Conservation (phyloP, 2,329 filamentous ascomycete genomes). For the Botryotinia calthae region DNA sequence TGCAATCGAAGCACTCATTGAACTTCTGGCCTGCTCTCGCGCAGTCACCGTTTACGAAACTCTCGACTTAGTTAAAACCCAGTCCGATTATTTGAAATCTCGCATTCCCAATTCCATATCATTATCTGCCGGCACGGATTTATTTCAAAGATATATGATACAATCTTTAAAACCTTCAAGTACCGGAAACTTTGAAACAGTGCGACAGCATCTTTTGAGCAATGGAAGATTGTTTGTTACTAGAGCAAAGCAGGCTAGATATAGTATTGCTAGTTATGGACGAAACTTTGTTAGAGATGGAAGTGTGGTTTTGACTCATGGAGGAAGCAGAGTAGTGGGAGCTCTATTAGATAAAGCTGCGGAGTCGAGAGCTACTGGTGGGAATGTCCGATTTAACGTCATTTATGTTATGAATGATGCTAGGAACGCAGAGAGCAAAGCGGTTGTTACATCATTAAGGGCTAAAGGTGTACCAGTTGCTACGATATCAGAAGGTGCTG, state of each 20-base stretch:
- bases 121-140: constrained; percentile 87
- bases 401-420: constrained; percentile 70
- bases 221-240: constrained; percentile 86
- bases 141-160: constrained; percentile 93
- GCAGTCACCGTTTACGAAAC: constrained; percentile 92
- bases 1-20: constrained; percentile 86
- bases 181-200: constrained; percentile 71
- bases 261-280: constrained; percentile 78
- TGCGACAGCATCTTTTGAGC: constrained; percentile 76
- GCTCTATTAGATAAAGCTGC: constrained; percentile 73
- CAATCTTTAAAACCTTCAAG: constrained; percentile 55
- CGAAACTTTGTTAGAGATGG: constrained; percentile 76
- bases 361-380: constrained; percentile 54
- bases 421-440: constrained; percentile 59
- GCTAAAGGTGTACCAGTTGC: constrained; percentile 77
- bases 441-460: constrained; percentile 69
- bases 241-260: constrained; percentile 79
- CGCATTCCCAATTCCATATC: constrained; percentile 86
- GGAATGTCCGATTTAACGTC: constrained; percentile 70
- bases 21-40: constrained; percentile 74
- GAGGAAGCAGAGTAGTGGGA: constrained; percentile 80
- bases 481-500: constrained; percentile 70
- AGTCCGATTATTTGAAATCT: constrained; percentile 74
- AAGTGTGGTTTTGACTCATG: constrained; percentile 83
- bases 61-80: constrained; percentile 75